These are phyloP conservation scores for Triticum aestivum DNA, from an alignment of 176 grass and related monocot genomes.

Conservation along the genomic window IWGSC_CS_RefSeq_v2.1 NC_057808.1:132437789-132438288, in stretches of 20 bases:
- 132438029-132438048: slow-evolving; percentile 5
- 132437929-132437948: slow-evolving; percentile 50
- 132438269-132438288: not conserved
- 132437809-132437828: not conserved
- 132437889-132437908: too few relatives aligned
- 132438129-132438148: slow-evolving; percentile 2
- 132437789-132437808: too few relatives aligned
- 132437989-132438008: slow-evolving; percentile 52
- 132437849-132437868: not conserved
- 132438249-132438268: slow-evolving; percentile 1
- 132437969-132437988: slow-evolving; percentile 98
- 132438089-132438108: slow-evolving; percentile 65
- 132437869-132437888: not conserved
- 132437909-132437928: not conserved
- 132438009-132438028: slow-evolving; percentile 48
- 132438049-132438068: not conserved
- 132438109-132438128: slow-evolving; percentile 53
- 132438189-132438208: not conserved
- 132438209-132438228: not conserved
- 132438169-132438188: not conserved
- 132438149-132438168: not conserved
- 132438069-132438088: slow-evolving; percentile 50
- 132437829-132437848: not conserved
- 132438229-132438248: not conserved
- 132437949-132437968: slow-evolving; percentile 70